Percentiles rank a stretch among this genome's conserved stretches.
Evolutionary conservation across 148 eudicot genomes (phyloP).

Genomic region (Rhododendron henanense): DNA sequence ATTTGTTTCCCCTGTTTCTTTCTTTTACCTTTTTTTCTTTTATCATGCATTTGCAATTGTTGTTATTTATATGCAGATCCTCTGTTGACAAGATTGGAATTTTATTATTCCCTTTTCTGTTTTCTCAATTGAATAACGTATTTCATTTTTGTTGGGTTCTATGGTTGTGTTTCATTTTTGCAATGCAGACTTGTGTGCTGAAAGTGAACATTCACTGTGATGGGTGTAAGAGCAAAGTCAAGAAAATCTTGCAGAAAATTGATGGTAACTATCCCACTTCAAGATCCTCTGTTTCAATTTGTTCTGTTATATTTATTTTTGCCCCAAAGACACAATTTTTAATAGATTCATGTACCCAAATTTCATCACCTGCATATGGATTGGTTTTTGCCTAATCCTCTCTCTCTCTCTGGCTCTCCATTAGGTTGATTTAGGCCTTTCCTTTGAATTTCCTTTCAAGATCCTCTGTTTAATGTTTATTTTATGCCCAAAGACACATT

Average conservation of each 20-base stretch:
- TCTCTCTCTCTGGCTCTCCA: not conserved
- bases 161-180: constrained; percentile 29
- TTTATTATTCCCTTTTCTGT: not conserved
- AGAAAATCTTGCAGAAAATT: constrained; percentile 90
- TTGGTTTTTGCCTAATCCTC: constrained; percentile 3
- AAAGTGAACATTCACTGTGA: constrained; percentile 97
- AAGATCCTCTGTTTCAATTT: not conserved
- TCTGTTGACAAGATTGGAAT: not conserved
- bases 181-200: constrained; percentile 88
- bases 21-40: not conserved
- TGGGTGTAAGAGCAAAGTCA: constrained; percentile 90
- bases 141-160: not conserved
- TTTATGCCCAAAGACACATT: not conserved
- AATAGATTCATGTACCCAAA: not conserved
- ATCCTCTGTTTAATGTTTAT: not conserved
- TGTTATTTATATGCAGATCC: not conserved
- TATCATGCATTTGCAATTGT: not conserved
- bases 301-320: not conserved
- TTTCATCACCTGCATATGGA: not conserved
- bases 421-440: not conserved
- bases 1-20: not conserved
- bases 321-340: not conserved
- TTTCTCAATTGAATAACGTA: not conserved
- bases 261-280: constrained; percentile 57
- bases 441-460: constrained; percentile 7